Conservation (phyloP, 164 flowering plant genomes). For the Magnolia kwangsiensis region DNA sequence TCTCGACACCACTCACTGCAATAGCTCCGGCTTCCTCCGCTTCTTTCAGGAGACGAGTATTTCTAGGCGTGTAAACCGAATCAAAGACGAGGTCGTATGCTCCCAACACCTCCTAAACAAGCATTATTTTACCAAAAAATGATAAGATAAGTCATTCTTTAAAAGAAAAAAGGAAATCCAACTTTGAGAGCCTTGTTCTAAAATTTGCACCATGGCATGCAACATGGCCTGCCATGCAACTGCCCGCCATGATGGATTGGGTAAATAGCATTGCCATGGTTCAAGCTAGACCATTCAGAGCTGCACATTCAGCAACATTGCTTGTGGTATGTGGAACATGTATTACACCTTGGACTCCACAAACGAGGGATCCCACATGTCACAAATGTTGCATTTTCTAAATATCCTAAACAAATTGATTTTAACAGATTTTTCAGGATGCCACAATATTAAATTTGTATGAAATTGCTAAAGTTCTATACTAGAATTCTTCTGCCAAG, state of each 20-base stretch:
- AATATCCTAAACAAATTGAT: too few relatives aligned
- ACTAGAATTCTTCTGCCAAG: too few relatives aligned
- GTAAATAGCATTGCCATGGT: too few relatives aligned
- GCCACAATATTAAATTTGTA: not conserved
- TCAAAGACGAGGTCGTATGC: conserved; percentile 47
- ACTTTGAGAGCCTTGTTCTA: not conserved
- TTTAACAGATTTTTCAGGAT: not conserved
- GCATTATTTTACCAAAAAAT: not conserved
- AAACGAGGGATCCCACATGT: too few relatives aligned
- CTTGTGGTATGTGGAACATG: too few relatives aligned
- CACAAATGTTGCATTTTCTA: too few relatives aligned
- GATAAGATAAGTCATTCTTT: not conserved
- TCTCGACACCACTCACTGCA: conserved; percentile 47
- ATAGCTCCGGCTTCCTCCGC: conserved; percentile 43
- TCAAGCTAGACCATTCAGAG: too few relatives aligned
- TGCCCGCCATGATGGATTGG: not conserved
- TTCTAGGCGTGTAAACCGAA: conserved; percentile 53
- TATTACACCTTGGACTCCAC: too few relatives aligned
- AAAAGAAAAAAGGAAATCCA: not conserved
- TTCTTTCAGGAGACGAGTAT: conserved; percentile 43
- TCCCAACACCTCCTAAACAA: conserved; percentile 33
- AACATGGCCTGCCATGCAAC: not conserved
- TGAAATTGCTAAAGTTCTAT: too few relatives aligned
- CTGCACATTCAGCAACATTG: too few relatives aligned
- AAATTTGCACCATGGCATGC: not conserved